Evolutionary conservation across 2,329 filamentous ascomycete species (phyloP), one percentile per base, ranked within the genome.

Genomic region (Ophiostoma quercus): DNA sequence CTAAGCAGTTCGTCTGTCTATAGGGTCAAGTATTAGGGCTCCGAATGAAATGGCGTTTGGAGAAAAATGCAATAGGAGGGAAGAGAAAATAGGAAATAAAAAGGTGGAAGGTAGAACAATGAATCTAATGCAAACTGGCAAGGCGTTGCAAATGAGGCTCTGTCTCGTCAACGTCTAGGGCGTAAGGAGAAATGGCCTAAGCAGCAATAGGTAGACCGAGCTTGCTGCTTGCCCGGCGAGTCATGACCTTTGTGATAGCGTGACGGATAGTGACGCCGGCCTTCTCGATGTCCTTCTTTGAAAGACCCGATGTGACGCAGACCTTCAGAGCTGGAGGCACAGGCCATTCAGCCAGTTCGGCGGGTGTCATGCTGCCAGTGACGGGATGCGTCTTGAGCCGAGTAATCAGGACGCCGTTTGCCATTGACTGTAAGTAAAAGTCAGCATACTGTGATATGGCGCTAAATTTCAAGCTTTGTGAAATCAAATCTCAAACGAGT

Each of bases 251-350:
- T 68, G 94, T 96, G 74, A 98, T 92, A 16, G 95, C 94, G 80
- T 97, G 94, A 71, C 94, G 85, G 74, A 99, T 94, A 11, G 87
- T 89, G 8, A 90, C 88, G 16, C 94, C 95, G 0, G 95, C 92
- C 83, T 96, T 97, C 81, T 99, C 96, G 69, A 94, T 91, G 79
- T 99, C 95, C 82, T 96, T 97, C 83, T 91, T 96, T 32, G 91
- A 91, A 72, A 99, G 82, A 1, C 91, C 95, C 5, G 87, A 91
- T 0, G 94, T 97, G 69, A 97, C 84, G 77, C 94, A 98, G 14
- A 98, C 87, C 81, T 98, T 97, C 72, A 99, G 84, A 0, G 92
- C 92, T 11, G 95, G 92, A 74, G 87, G 84, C n/a, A 89, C 83
- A 71, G 87, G 85, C 82, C 90, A 92, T 47, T 84, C 85, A 62